A percentile compares a stretch with the other conserved stretches of the same genome.
Conservation (phyloP, 306 rosid genomes). For the Betula pendula region DNA sequence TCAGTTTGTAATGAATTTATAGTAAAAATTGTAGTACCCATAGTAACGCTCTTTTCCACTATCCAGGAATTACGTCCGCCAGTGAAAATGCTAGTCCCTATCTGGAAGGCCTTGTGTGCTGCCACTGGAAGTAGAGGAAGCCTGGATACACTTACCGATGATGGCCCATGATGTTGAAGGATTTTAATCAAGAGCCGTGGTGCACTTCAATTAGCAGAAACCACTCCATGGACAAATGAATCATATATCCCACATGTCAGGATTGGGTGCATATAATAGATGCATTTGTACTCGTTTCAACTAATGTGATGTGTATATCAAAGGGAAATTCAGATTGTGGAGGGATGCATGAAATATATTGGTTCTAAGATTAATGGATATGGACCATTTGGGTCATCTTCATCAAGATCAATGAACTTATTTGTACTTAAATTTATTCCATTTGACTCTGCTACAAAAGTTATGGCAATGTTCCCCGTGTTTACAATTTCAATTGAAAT, state of each 20-base stretch:
- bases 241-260: neutral
- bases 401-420: too few relatives aligned
- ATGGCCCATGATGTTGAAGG: constrained; percentile 21
- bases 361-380: neutral
- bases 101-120: constrained; percentile 88
- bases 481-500: too few relatives aligned
- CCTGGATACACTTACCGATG: constrained; percentile 27
- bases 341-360: neutral
- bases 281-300: neutral
- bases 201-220: neutral
- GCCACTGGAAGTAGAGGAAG: constrained; percentile 49
- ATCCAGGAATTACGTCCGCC: constrained; percentile 73
- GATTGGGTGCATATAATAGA: neutral
- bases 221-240: neutral
- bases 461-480: too few relatives aligned
- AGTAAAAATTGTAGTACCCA: too few relatives aligned
- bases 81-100: constrained; percentile 71
- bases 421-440: too few relatives aligned
- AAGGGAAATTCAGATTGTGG: neutral
- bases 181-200: neutral
- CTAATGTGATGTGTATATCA: neutral
- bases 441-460: too few relatives aligned
- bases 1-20: too few relatives aligned
- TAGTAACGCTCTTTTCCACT: neutral
- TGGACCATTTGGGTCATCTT: too few relatives aligned